A percentile compares a stretch with the other conserved stretches of the same genome.
Evolutionary conservation across 176 grass and related monocot genomes (phyloP).

Genomic region (Oryza glaberrima): DNA sequence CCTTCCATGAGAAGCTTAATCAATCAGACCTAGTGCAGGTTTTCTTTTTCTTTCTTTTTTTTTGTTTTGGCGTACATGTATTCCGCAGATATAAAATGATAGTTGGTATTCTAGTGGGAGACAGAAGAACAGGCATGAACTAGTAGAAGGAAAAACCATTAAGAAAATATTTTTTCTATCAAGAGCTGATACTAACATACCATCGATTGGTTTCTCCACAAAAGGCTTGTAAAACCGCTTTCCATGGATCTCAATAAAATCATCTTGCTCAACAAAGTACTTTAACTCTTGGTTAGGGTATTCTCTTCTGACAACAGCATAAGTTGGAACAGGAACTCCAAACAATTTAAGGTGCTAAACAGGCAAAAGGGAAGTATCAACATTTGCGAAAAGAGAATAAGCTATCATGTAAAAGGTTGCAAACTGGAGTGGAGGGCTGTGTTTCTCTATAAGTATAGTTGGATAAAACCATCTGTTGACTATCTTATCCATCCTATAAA

Average conservation of each 20-base stretch:
- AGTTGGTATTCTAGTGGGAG: slow-evolving; percentile 4
- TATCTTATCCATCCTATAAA: slow-evolving; percentile 9
- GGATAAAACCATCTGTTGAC: slow-evolving; percentile 13
- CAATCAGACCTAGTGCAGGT: slow-evolving; percentile 11
- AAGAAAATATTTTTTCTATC: slow-evolving; percentile 19
- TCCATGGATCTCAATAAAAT: slow-evolving; percentile 89
- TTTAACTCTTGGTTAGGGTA: slow-evolving; percentile 90
- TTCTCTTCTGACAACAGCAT: slow-evolving; percentile 83
- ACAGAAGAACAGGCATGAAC: slow-evolving; percentile 25
- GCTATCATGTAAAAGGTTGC: not conserved
- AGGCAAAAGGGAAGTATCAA: slow-evolving; percentile 38
- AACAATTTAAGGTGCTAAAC: slow-evolving; percentile 79
- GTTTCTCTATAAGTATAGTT: slow-evolving; percentile 7
- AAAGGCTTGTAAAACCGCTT: slow-evolving; percentile 91
- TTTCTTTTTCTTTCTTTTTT: not conserved
- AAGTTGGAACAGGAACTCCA: slow-evolving; percentile 83
- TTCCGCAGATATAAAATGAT: slow-evolving; percentile 6
- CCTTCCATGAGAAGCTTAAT: slow-evolving; percentile 5
- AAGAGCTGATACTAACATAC: slow-evolving; percentile 74
- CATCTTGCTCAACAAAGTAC: slow-evolving; percentile 89
- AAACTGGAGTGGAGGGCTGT: not conserved
- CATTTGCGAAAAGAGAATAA: slow-evolving; percentile 19
- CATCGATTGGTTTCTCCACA: slow-evolving; percentile 94
- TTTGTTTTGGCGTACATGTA: not conserved
- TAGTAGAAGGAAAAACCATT: slow-evolving; percentile 18